These are phyloP conservation scores for Breynia disticha DNA, from an alignment of 441 rosid species.

Conservation along the genomic window DNA sequence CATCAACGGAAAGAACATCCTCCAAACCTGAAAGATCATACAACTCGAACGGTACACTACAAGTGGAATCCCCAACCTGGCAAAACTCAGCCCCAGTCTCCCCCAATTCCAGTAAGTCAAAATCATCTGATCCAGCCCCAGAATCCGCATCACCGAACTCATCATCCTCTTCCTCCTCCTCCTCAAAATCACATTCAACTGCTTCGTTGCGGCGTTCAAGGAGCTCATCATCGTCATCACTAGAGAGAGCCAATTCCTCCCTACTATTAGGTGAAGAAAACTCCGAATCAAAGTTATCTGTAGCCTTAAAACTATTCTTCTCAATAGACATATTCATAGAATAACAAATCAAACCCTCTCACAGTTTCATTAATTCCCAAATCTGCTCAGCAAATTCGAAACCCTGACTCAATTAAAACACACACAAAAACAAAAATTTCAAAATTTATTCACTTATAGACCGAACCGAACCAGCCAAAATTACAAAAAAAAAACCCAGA, in stretches of 20 bases:
- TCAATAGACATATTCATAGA: slow-evolving; percentile 78
- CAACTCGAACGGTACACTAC: slow-evolving; percentile 80
- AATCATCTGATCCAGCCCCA: slow-evolving; percentile 97
- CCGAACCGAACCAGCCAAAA: too few relatives aligned
- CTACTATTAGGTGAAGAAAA: slow-evolving; percentile 73
- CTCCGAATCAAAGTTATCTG: slow-evolving; percentile 64
- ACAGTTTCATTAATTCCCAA: neutral
- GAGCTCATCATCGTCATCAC: slow-evolving; percentile 33
- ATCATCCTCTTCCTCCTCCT: slow-evolving; percentile 49
- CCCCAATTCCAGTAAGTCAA: slow-evolving; percentile 88
- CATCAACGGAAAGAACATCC: slow-evolving; percentile 78
- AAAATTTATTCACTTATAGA: too few relatives aligned
- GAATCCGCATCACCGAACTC: slow-evolving; percentile 91
- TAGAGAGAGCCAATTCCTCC: slow-evolving; percentile 46
- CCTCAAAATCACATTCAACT: slow-evolving; percentile 64
- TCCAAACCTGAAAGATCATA: slow-evolving; percentile 71
- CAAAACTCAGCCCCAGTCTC: slow-evolving; percentile 91
- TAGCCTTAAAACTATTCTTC: slow-evolving; percentile 74
- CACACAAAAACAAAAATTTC: too few relatives aligned
- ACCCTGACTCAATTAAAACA: neutral
- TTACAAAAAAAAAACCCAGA: too few relatives aligned
- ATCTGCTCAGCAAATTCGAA: neutral
- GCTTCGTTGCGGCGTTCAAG: slow-evolving; percentile 41
- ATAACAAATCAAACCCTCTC: slow-evolving; percentile 15
- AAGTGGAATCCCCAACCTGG: slow-evolving; percentile 70